These are phyloP conservation scores for Penicillium digitatum DNA, from an alignment of 2,329 filamentous ascomycete genomes.

Conservation along the genomic window DNA sequence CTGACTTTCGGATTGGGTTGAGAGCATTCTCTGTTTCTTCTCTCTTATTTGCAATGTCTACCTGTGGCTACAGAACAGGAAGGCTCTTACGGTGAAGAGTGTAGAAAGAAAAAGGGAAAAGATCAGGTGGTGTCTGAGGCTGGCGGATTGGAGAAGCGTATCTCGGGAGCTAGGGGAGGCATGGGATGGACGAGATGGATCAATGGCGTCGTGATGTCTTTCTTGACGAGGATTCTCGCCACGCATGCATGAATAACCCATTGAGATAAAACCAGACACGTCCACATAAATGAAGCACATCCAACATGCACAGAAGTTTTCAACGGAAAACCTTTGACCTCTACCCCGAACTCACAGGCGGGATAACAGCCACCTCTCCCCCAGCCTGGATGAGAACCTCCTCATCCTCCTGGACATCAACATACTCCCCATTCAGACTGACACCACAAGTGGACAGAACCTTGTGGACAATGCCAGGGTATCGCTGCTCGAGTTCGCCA, in stretches of 20 bases:
- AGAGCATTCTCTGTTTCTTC: constrained; percentile 65
- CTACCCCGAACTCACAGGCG: constrained; percentile 47
- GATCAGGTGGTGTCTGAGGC: not conserved
- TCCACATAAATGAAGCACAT: constrained; percentile 10
- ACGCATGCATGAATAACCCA: constrained; percentile 8
- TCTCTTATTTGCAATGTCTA: constrained; percentile 57
- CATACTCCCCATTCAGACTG: constrained; percentile 44
- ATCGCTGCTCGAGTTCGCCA: constrained; percentile 36
- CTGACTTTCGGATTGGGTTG: not conserved
- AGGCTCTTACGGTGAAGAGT: constrained; percentile 32
- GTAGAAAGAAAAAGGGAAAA: constrained; percentile 13
- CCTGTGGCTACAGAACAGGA: constrained; percentile 61
- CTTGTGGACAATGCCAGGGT: constrained; percentile 41
- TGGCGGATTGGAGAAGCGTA: not conserved
- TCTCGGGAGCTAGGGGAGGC: not conserved
- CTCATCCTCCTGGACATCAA: constrained; percentile 34
- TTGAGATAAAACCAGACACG: not conserved
- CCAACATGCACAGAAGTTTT: not conserved
- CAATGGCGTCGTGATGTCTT: not conserved
- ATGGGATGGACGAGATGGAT: not conserved
- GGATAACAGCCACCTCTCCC: constrained; percentile 47
- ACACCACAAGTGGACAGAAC: constrained; percentile 41
- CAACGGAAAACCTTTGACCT: not conserved
- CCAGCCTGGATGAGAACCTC: constrained; percentile 33
- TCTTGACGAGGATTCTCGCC: not conserved